phyloP scores from a whole-genome alignment of 1,284 basidiomycete genomes.

The Moesziomyces aphidis region DNA sequence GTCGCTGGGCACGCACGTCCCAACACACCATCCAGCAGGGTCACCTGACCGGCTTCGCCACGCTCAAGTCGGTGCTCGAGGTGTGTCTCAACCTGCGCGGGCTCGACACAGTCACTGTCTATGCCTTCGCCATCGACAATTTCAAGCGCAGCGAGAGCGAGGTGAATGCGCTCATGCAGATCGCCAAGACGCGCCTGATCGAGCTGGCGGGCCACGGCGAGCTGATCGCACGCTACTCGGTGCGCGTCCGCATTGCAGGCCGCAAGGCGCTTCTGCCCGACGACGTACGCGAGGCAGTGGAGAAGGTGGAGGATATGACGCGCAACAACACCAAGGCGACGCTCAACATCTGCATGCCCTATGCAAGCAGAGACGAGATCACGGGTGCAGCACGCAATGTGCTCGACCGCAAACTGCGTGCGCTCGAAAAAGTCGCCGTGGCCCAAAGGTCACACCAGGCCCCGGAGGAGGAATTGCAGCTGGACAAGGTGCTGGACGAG shows the following conservation, averaged over 20 bases:
- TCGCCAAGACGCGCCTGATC: conserved; percentile 83
- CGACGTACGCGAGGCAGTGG: conserved; percentile 78
- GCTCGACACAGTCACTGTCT: conserved; percentile 80
- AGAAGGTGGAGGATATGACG: conserved; percentile 83
- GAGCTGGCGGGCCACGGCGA: conserved; percentile 83
- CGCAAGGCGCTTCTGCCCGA: conserved; percentile 80
- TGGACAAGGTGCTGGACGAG: conserved; percentile 8
- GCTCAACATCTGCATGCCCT: conserved; percentile 94
- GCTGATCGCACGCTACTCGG: conserved; percentile 73
- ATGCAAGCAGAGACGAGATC: conserved; percentile 94
- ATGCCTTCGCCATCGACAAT: conserved; percentile 97
- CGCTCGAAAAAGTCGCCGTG: conserved; percentile 32
- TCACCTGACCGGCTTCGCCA: conserved; percentile 86
- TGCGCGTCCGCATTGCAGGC: conserved; percentile 87
- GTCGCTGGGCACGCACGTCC: conserved; percentile 81
- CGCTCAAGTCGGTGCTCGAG: conserved; percentile 74
- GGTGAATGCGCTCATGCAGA: conserved; percentile 85
- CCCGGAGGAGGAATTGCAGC: background rate
- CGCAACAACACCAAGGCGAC: conserved; percentile 83
- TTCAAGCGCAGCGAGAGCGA: conserved; percentile 89
- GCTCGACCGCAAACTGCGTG: conserved; percentile 30
- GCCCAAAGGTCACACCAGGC: conserved; percentile 6
- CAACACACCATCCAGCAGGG: conserved; percentile 71
- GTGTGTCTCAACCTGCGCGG: conserved; percentile 60
- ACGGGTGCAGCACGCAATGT: conserved; percentile 29